Base-by-base conservation (phyloP, 306 rosid species). In the Sindora glabra region DNA sequence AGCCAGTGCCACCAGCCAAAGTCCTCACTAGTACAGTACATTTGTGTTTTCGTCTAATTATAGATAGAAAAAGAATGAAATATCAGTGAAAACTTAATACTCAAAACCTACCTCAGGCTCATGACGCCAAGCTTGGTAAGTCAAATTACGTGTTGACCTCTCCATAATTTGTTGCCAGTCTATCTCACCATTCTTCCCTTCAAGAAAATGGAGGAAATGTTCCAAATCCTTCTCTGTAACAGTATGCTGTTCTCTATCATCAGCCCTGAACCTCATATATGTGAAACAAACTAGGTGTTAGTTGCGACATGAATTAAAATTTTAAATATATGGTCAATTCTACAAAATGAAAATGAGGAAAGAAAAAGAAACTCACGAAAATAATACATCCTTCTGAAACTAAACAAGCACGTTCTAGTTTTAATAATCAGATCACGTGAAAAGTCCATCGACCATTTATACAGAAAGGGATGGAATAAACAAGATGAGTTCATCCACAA, bases 131-230 rank as follows among this genome's bases (percentile, higher is more conserved):
- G 95, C 97, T 73, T 86, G 85, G 76, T 94, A 94, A 23, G 86
- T 74, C 80, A 94, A 78, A 61, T 68, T 82, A 24, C 83, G 77
- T 52, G 94, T 89, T 25, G 95, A 84, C 65, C 75, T 84, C 54
- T 82, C 87, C 99, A 94, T 84, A 81, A 89, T 59, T 76, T 69
- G 63, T 67, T 94, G 99, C 97, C 99, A 89, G 56, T 94, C 97
- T 76, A 77, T 76, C 74, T 76, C 87, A 56, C 83, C 86, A 54
- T 67, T 82, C 55, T 79, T 84, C 53, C 90, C 94, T 72, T 81
- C 85, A 48, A 89, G 83, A 58, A 94, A 83, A 57, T 82, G 77
- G 47, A 84, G 70, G 51, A 94, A 77, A 80, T 86, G 95, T 34
- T 84, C 95, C 78, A 94, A 69, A 77, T 89, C 97, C 48, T 65